These are phyloP conservation scores for Ogataea neopini DNA, from an alignment of 805 yeast genomes.

Conservation along the genomic window DNA sequence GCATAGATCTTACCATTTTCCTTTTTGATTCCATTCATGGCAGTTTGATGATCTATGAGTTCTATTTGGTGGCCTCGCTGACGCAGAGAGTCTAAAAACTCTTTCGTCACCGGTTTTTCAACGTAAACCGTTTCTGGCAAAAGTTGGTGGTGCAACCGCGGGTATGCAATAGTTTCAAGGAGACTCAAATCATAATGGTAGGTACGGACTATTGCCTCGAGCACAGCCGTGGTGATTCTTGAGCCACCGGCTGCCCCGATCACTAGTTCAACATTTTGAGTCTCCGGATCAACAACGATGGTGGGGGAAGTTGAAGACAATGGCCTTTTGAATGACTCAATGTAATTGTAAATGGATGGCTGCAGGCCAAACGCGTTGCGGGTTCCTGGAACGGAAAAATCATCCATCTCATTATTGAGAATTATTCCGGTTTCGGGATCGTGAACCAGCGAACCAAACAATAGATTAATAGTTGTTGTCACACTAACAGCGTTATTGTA, in stretches of 20 bases:
- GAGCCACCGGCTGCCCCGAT: conserved; percentile 97
- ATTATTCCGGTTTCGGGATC: conserved; percentile 82
- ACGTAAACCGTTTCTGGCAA: conserved; percentile 67
- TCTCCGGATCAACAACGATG: conserved; percentile 48
- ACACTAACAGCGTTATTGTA: conserved; percentile 77
- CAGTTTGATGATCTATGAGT: conserved; percentile 48
- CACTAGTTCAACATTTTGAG: conserved; percentile 57
- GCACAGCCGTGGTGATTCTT: conserved; percentile 76
- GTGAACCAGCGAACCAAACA: conserved; percentile 81
- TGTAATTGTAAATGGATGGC: conserved; percentile 79
- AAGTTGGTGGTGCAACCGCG: conserved; percentile 88
- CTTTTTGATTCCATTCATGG: conserved; percentile 55
- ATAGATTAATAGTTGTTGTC: conserved; percentile 84
- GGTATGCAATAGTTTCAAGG: conserved; percentile 71
- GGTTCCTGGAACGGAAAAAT: conserved; percentile 71
- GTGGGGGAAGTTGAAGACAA: conserved; percentile 82
- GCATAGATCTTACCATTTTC: conserved; percentile 56
- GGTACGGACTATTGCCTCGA: conserved; percentile 74
- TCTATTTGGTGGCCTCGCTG: conserved; percentile 52
- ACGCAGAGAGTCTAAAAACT: conserved; percentile 38
- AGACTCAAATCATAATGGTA: conserved; percentile 60
- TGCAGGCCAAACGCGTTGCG: conserved; percentile 77
- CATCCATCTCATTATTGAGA: conserved; percentile 92
- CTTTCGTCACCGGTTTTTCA: conserved; percentile 53
- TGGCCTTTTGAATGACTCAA: conserved; percentile 78